Base-by-base conservation (phyloP, 1,139 yeast genomes). In the Suhomyces kunorum region DNA sequence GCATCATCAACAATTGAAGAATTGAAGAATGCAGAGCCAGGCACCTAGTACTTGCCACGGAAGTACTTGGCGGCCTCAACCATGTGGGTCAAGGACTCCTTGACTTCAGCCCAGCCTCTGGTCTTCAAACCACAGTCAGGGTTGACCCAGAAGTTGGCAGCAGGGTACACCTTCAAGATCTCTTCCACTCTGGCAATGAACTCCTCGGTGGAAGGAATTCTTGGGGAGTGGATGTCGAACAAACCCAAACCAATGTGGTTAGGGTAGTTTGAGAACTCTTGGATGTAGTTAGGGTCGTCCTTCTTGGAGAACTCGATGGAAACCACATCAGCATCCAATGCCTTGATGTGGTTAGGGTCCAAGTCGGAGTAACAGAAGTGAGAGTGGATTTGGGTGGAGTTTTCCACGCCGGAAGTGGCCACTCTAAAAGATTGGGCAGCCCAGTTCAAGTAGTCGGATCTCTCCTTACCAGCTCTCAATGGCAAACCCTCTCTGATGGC, bases 121-220 rank as follows among this genome's bases (percentile, higher is more conserved):
- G 96, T 87, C 86, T 90, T 90, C 73, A 90, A 82, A 83, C 98
- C 98, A 84, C 98, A 92, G 79, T 92, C 98, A 64, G 98, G 98
- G 94, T 92, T 92, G 65, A 92, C 94, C 98, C 98, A 92, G 83
- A 92, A 87, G 76, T 90, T 90, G 69, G 87, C 87, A 65, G 94
- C 94, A 68, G 97, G 96, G 81, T 90, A 92, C 51, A 87, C 94
- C 78, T 89, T 88, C 74, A 92, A 79, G 78, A 92, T 90, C 68
- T 88, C 95, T 64, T 82, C 83, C 64, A 92, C 87, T 78, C 96
- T 89, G 67, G 84, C 74, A 68, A 88, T 83, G 73, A 92, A 90
- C 78, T 92, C 98, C 66, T 86, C 89, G 75, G 84, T 86, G 45
- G 98, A 90, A 64, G 98, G 98, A 63, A 92, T 88, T 82, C 98